Base-by-base conservation (phyloP, 2,329 filamentous ascomycete species). In the Ceratocystis papillata region DNA sequence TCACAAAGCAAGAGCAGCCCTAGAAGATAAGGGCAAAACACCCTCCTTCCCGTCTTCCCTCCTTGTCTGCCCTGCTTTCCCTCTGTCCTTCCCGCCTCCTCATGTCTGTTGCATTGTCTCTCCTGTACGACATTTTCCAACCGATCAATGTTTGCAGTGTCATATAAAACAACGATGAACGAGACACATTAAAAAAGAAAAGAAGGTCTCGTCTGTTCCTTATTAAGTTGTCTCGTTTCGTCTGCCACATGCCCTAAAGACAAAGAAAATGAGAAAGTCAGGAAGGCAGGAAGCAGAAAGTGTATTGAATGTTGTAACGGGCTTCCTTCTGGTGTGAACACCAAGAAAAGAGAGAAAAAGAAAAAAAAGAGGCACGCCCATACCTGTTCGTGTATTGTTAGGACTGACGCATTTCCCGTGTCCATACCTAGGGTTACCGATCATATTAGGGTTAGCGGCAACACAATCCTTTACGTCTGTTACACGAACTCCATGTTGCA, bases 81-180 rank as follows among this genome's bases (percentile, higher is more conserved):
- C 17, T 17, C 5, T 48, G 17, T 63, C 48, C 10, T 22, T 20
- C 30, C 61, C 17, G 8, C 28, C 44, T 46, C 62, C 22, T 8
- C 53, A 12, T 53, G 55, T 57, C 41, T 59, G 37, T 41, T 41
- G 37, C 41, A 28, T 50, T 25, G 4, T 28, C 10, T 41, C 5
- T 17, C 48, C 17, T 44, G 48, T 46, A 10, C n/a, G 15, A 28
- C 41, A 20, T 12, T 30, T n/a, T 3, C 37, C 53, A 59, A 37
- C 53, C 53, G 28, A 30, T 59, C 53, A 41, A n/a, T 59, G 53
- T 33, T n/a, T 30, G 17, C 53, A 59, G 28, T 17, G 53, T 59
- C 28, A 30, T 33, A 59, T 59, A 59, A 33, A 17, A 59, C 53
- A n/a, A 30, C 20, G 22, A 55, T 3, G n/a, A 55, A 25, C 50